phyloP scores from a whole-genome alignment of 1,284 basidiomycete species.

The Cutaneotrichosporon sp. region DNA sequence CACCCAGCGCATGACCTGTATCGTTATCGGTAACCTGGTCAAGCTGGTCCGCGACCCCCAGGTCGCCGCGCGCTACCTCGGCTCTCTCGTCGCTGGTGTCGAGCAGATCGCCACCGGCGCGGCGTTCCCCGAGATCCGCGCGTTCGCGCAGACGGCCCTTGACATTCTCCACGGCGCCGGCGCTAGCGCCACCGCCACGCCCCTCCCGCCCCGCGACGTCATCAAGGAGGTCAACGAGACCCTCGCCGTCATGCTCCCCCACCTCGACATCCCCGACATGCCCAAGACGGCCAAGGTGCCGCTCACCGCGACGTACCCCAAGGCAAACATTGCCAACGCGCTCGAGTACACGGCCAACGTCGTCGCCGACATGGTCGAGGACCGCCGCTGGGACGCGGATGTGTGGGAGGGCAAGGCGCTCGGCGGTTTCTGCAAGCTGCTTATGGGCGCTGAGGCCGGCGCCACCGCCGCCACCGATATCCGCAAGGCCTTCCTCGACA shows the following conservation, averaged over 20 bases:
- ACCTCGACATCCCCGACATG: slow-evolving; percentile 58
- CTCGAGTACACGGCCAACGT: slow-evolving; percentile 69
- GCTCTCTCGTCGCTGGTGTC: slow-evolving; percentile 83
- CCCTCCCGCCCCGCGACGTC: slow-evolving; percentile 62
- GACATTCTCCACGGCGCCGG: slow-evolving; percentile 72
- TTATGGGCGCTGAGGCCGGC: slow-evolving; percentile 43
- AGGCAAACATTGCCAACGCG: slow-evolving; percentile 45
- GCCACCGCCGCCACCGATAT: slow-evolving; percentile 59
- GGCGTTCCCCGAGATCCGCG: slow-evolving; percentile 94
- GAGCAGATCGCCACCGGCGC: slow-evolving; percentile 85
- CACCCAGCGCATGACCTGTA: slow-evolving; percentile 72
- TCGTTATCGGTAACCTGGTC: slow-evolving; percentile 94
- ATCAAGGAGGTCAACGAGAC: slow-evolving; percentile 58
- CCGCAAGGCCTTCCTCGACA: slow-evolving; percentile 66
- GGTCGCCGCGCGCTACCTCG: slow-evolving; percentile 84
- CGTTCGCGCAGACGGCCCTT: slow-evolving; percentile 76
- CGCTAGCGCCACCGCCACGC: slow-evolving; percentile 64
- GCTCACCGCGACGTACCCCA: slow-evolving; percentile 37
- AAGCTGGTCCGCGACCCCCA: slow-evolving; percentile 92
- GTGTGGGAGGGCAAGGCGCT: slow-evolving; percentile 68
- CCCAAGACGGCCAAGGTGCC: slow-evolving; percentile 48
- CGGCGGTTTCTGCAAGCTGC: slow-evolving; percentile 60
- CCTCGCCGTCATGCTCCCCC: slow-evolving; percentile 56
- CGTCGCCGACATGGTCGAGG: slow-evolving; percentile 69
- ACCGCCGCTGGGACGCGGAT: slow-evolving; percentile 61